Evolutionary conservation across 805 yeast genomes (phyloP).

Genomic region (Myxozyma neglecta): DNA sequence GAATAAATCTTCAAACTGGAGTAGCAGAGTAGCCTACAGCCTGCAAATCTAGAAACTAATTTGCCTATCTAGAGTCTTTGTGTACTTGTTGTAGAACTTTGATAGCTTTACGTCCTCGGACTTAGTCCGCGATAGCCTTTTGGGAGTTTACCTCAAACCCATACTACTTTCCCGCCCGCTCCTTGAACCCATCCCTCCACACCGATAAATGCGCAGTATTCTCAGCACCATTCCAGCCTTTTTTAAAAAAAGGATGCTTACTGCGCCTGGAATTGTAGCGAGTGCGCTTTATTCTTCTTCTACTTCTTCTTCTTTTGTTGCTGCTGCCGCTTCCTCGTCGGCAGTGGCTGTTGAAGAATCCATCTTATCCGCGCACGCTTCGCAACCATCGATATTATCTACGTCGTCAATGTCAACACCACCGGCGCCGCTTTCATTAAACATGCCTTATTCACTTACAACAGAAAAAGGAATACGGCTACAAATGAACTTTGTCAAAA

Average conservation of each 20-base stretch:
- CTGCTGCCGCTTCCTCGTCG: neutral
- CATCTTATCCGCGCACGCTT: neutral
- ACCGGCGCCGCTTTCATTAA: neutral
- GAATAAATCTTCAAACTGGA: neutral
- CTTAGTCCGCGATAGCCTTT: too few species aligned
- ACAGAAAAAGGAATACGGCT: neutral
- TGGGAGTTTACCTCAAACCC: too few species aligned
- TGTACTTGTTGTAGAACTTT: too few species aligned
- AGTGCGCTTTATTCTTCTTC: neutral
- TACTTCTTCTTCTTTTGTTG: neutral
- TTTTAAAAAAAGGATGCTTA: neutral
- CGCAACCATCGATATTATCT: neutral
- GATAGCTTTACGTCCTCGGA: too few species aligned
- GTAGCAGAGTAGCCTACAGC: too few species aligned
- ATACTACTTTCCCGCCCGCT: too few species aligned
- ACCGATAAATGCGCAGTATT: neutral
- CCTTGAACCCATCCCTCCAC: too few species aligned
- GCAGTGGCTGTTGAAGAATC: too few species aligned
- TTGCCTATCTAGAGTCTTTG: too few species aligned
- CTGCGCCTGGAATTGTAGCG: neutral
- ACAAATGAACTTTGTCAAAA: neutral
- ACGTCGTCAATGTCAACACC: neutral
- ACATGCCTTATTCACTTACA: neutral
- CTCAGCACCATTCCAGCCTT: neutral
- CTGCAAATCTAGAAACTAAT: too few species aligned